Percentiles rank a stretch among this genome's conserved stretches.
phyloP scores from a whole-genome alignment of 345 rosid genomes.

The Arabis hirsuta region DNA sequence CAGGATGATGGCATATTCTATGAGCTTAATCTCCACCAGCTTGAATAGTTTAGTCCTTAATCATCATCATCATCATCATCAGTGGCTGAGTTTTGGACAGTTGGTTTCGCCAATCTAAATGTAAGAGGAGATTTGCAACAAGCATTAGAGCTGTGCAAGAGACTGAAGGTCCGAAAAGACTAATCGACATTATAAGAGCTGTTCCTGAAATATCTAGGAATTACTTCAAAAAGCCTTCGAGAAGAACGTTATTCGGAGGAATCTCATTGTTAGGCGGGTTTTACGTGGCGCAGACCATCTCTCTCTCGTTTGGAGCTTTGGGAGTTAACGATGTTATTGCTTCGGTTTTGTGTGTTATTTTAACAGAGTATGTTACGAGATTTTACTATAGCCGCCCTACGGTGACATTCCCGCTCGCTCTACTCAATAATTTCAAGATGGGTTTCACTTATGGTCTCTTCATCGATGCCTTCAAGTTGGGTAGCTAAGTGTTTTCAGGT shows the following conservation, averaged over 20 bases:
- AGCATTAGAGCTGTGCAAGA: constrained; percentile 72
- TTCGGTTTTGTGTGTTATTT: constrained; percentile 82
- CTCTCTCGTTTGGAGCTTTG: constrained; percentile 86
- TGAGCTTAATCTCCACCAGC: constrained; percentile 45
- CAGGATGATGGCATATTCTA: constrained; percentile 56
- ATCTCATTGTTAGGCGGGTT: constrained; percentile 89
- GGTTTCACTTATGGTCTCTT: constrained; percentile 95
- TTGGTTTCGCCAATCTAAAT: constrained; percentile 36
- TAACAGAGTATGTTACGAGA: constrained; percentile 83
- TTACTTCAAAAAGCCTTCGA: constrained; percentile 82
- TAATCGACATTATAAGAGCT: constrained; percentile 69
- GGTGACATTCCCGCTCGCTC: constrained; percentile 85
- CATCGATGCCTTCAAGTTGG: constrained; percentile 96
- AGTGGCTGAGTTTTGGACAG: constrained; percentile 17
- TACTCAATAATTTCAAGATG: constrained; percentile 96
- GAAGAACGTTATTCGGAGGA: constrained; percentile 90
- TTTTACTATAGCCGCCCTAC: constrained; percentile 84
- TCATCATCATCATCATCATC: no score
- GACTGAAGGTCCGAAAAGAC: constrained; percentile 68
- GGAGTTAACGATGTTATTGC: constrained; percentile 96
- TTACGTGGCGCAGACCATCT: constrained; percentile 92
- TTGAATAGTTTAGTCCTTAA: constrained; percentile 39
- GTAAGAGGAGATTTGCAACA: constrained; percentile 36
- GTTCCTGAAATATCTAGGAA: constrained; percentile 78
- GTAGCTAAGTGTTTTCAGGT: constrained; percentile 50